Evolutionary conservation across 2,329 filamentous ascomycete genomes (phyloP).

Genomic region (Pyricularia grisea): DNA sequence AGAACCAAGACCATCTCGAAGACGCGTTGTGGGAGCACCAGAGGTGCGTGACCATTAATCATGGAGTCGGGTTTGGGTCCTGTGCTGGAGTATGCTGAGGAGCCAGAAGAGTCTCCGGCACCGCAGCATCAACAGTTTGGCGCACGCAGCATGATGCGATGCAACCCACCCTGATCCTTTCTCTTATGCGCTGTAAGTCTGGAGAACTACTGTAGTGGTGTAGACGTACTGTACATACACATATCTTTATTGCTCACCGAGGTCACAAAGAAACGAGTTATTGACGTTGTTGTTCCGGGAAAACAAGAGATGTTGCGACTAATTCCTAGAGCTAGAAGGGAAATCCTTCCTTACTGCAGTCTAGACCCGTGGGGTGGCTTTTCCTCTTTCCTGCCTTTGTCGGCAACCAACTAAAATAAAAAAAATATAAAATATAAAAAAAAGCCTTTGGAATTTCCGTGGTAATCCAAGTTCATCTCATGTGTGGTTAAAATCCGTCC

Average conservation of each 20-base stretch:
- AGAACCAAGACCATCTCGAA: neutral
- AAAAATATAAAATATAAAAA: too few species aligned
- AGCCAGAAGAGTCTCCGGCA: neutral
- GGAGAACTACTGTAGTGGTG: neutral
- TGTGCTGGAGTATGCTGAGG: neutral
- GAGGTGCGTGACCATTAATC: neutral
- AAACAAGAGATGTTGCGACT: neutral
- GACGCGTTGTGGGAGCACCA: neutral
- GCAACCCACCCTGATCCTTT: neutral
- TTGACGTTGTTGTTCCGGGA: neutral
- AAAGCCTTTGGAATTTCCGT: neutral
- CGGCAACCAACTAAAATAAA: neutral
- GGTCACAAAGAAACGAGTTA: neutral
- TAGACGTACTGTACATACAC: neutral
- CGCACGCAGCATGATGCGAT: neutral
- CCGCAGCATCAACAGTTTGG: neutral
- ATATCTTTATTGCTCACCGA: neutral
- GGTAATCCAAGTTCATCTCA: neutral
- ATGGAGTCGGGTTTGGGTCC: neutral
- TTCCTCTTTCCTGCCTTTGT: neutral
- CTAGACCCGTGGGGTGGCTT: neutral
- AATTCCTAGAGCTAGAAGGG: neutral
- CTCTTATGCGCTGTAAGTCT: neutral
- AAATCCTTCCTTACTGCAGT: neutral
- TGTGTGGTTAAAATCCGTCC: neutral